Evolutionary conservation across 2,329 filamentous ascomycete species (phyloP).

Genomic region (Sporothrix pallida): DNA sequence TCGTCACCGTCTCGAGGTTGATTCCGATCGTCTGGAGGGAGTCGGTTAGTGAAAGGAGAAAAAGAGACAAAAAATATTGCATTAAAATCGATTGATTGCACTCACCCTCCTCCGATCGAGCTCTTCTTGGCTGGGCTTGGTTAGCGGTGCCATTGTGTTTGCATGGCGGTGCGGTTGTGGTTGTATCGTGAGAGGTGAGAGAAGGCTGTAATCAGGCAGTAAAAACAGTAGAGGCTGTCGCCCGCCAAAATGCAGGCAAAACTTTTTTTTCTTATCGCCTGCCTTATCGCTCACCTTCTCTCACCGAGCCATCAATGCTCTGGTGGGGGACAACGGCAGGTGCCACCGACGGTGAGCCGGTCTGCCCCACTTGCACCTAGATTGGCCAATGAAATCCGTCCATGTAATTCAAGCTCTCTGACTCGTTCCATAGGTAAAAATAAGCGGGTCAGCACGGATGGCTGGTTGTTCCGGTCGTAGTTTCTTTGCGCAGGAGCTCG

Average conservation of each 20-base stretch:
- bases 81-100: neutral
- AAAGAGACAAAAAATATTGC: neutral
- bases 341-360: neutral
- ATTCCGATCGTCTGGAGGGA: constrained; percentile 75
- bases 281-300: constrained; percentile 18
- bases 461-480: constrained; percentile 34
- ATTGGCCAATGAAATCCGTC: constrained; percentile 33
- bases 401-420: constrained; percentile 38
- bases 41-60: neutral
- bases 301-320: constrained; percentile 8
- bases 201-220: no score
- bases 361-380: neutral
- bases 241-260: constrained; percentile 9
- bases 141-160: constrained; percentile 50
- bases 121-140: constrained; percentile 60
- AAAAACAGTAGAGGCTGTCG: neutral
- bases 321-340: constrained; percentile 10
- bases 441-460: constrained; percentile 35
- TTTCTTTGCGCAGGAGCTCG: constrained; percentile 36
- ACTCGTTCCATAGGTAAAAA: constrained; percentile 33
- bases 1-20: constrained; percentile 86
- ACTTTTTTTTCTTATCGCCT: constrained; percentile 26
- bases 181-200: neutral
- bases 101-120: constrained; percentile 66
- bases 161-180: constrained; percentile 50